Evolutionary conservation across 768 basidiomycete species (phyloP), one percentile per base, ranked within the genome.

Genomic region (Sarcodon aspratus): DNA sequence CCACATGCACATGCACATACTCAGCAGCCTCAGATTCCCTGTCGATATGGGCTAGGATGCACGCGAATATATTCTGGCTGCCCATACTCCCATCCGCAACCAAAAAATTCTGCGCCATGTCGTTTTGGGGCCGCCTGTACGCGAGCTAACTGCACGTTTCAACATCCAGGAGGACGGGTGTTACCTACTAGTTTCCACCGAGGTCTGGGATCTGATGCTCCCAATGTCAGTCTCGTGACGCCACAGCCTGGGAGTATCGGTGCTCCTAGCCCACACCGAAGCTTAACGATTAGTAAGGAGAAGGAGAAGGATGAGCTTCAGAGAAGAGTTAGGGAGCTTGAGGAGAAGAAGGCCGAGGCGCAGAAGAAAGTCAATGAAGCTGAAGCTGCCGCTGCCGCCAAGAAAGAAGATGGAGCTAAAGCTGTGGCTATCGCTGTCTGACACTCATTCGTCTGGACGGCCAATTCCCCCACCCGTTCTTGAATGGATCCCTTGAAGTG

Each of bases 141-240:
- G 6, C 79, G 89, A 47, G 72, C 69, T 38, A 70, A 70, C 48
- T 79, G 77, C 56, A 61, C 69, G 21, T 99, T 85, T 73, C 80
- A 87, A 53, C 95, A 99, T 61, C 95, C 95, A 0, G 80, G 87
- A 49, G 85, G 85, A 9, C 83, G 89, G 10, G 84, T 86, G 18
- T 71, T 90, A 7, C 88, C 89, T 3, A 71, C 79, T 3, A 69
- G 80, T 10, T 92, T 92, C 74, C 85, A 91, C 59, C 82, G 86
- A 17, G 87, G 88, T 0, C 63, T 91, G 27, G 72, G 78, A 12
- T 69, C 75, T 3, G 71, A 66, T 27, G 74, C 76, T 0, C 80
- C 82, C 7, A 55, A 85, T 53, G 79, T 84, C 36, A 83, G 59
- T 47, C 76, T 86, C 0, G 61, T 69, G 6, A 73, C 71, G 0